Evolutionary conservation across 2,329 filamentous ascomycete genomes (phyloP), one percentile per base, ranked within the genome.

Genomic region (Cercospora brassicicola): DNA sequence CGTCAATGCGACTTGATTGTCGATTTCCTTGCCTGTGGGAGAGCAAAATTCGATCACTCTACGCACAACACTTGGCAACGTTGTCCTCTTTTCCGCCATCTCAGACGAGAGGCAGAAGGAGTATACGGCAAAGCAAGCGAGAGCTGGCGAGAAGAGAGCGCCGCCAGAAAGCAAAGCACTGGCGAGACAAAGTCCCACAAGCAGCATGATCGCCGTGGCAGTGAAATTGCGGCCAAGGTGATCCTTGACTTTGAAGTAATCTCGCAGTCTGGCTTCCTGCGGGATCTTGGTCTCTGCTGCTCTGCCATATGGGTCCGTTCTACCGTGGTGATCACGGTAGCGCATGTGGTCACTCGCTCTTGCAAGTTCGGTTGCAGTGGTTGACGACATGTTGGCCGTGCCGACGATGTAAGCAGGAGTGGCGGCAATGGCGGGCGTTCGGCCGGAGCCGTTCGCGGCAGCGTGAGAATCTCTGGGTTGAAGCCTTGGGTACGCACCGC

Each of bases 321-420:
- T 73, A 55, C 74, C 73, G 60, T 74, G 73, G 67, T 75, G 74
- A 61, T 75, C 73, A 36, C 71, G 67, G 67, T 69, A 70, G 61
- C 68, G 67, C 23, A 71, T 56, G 51, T 71, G 70, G 55, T 73
- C 68, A 18, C 51, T 53, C 62, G 33, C 28, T 28, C 51, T 56
- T 1, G 48, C 33, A n/a, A 39, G 3, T 23, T 64, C 30, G 18
- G 31, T 51, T 20, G 33, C 23, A 30, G 39, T n/a, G 8, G 59
- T 62, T 48, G 20, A 60, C 26, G 53, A 59, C 51, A n/a, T n/a
- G n/a, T n/a, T n/a, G n/a, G n/a, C n/a, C n/a, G n/a, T 26, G 6
- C 45, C 61, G 30, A 63, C 61, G 30, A 63, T 55, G 26, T n/a
- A 31, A 10, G 18, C 61, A 28, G 55, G 51, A 33, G 61, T 59